Evolutionary conservation across 2,329 filamentous ascomycete species (phyloP), one percentile per base, ranked within the genome.

Genomic region (Aspergillus bombycis): DNA sequence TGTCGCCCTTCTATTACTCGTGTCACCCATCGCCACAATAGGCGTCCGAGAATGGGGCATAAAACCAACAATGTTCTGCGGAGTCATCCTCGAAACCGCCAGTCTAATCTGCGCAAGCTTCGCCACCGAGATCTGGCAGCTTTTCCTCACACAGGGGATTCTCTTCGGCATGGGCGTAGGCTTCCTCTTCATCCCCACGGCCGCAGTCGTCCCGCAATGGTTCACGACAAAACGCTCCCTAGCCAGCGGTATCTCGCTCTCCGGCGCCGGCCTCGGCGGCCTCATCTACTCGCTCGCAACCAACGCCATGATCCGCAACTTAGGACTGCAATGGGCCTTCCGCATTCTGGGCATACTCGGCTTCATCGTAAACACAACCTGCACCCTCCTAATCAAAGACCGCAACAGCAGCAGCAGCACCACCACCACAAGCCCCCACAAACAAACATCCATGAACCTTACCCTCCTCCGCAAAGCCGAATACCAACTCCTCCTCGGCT

Each of bases 261-360:
- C 78, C 1, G 81, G 80, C 0, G 76, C 77, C 6, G 80, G 81
- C 0, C 69, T 79, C 10, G 81, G 80, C 1, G 81, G 80, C 1
- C 60, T 78, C 6, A 70, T 76, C 5, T 79, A 77, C 58, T 72
- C 72, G 2, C 67, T 77, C 46, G 75, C 70, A 0, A 77, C 77
- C 0, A 66, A 72, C 34, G 69, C 77, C 3, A 79, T 81, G 69
- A 79, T 82, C n/a, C 61, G 69, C 19, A 64, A 63, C 3, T 66
- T 79, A 2, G 68, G 67, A 1, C 68, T 81, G 0, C 63, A 62
- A 69, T 90, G 36, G 75, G 78, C 52, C 75, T 86, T 60, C 72
- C 74, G 63, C 9, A 60, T 65, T 4, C 68, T 82, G 1, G 65
- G 67, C n/a, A 72, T 75, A 12, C 71, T 75, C 21, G 71, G 75